Conservation (phyloP, 306 rosid species). For the Quercus ilex region DNA sequence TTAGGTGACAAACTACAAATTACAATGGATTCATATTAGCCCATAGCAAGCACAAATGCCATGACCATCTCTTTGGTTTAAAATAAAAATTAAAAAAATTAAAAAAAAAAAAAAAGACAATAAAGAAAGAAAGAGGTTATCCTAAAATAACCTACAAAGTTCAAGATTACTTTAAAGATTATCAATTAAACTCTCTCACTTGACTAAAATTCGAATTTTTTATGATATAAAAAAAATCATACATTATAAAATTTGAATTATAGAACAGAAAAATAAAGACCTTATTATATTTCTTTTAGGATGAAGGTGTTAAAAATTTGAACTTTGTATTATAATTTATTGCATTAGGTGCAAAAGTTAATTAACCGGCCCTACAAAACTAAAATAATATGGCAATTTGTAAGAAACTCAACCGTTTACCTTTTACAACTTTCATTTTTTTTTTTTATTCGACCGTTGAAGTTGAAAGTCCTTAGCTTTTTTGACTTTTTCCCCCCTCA, state of each 20-base stretch:
- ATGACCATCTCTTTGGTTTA: too few species aligned
- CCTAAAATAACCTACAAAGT: background rate
- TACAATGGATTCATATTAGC: background rate
- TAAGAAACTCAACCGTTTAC: background rate
- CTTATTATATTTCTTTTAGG: background rate
- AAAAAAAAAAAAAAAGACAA: too few species aligned
- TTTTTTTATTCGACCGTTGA: slow-evolving; percentile 24
- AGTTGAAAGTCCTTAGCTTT: background rate
- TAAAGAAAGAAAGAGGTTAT: background rate
- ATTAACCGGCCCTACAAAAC: background rate
- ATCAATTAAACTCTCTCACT: background rate
- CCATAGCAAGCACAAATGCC: background rate
- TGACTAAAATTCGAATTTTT: too few species aligned
- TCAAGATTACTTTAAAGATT: background rate
- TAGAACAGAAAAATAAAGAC: background rate
- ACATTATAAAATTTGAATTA: background rate
- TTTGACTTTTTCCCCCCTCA: background rate
- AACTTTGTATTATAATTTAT: background rate
- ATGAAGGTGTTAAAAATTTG: background rate
- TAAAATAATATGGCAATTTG: background rate
- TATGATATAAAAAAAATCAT: background rate
- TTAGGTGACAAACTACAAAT: background rate
- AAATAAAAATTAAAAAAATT: too few species aligned
- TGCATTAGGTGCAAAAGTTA: background rate
- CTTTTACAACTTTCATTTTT: background rate